Evolutionary conservation across 257 asterid species (phyloP).

Genomic region (Nicotiana tomentosiformis): DNA sequence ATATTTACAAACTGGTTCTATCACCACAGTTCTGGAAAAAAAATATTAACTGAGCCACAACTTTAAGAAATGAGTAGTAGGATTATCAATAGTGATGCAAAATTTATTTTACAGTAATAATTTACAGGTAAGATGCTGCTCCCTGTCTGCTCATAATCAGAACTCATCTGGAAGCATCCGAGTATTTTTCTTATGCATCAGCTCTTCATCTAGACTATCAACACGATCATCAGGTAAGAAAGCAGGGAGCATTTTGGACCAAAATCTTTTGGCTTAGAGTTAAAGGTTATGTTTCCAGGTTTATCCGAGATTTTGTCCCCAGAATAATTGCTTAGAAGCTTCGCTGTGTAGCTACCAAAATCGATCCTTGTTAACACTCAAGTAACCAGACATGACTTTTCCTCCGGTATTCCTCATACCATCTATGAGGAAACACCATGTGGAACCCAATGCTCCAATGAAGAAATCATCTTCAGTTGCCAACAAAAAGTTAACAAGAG

Average conservation of each 20-base stretch:
- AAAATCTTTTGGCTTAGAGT: neutral
- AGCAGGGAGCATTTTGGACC: neutral
- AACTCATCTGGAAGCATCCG: neutral
- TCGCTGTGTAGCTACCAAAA: slow-evolving; percentile 55
- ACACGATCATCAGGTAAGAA: neutral
- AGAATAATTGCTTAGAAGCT: neutral
- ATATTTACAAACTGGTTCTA: no score
- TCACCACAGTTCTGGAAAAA: no score
- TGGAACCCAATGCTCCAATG: slow-evolving; percentile 87
- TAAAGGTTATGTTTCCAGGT: neutral
- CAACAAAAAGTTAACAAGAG: slow-evolving; percentile 91
- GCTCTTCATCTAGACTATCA: neutral
- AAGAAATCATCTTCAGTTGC: slow-evolving; percentile 91
- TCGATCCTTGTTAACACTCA: slow-evolving; percentile 91
- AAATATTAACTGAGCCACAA: no score
- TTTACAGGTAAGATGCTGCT: neutral
- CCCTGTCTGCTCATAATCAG: neutral
- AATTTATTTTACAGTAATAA: neutral
- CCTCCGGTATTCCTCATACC: slow-evolving; percentile 97
- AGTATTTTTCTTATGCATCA: neutral
- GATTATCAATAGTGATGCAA: neutral
- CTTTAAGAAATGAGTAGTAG: neutral
- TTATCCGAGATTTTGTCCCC: neutral
- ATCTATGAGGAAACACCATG: slow-evolving; percentile 89
- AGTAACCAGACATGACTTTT: slow-evolving; percentile 87